These are phyloP conservation scores for Lindgomyces ingoldianus DNA, from an alignment of 495 filamentous ascomycete species.

Conservation along the genomic window DNA sequence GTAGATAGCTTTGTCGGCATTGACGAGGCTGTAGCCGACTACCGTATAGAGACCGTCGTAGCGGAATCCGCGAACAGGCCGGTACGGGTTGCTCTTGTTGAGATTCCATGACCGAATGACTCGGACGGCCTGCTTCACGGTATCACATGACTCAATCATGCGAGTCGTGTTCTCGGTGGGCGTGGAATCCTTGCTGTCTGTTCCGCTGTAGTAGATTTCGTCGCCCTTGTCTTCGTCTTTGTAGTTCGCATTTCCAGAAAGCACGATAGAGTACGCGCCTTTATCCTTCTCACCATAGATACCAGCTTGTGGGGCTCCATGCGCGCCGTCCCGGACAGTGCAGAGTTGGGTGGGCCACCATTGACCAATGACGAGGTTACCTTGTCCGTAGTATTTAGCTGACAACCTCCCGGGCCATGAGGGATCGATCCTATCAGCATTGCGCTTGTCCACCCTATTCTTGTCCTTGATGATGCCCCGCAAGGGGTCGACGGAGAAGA, in stretches of 20 bases:
- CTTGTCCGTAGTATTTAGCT: slow-evolving; percentile 49
- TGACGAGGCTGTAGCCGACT: slow-evolving; percentile 39
- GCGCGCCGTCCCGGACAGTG: slow-evolving; percentile 58
- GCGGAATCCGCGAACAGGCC: slow-evolving; percentile 53
- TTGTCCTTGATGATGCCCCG: slow-evolving; percentile 51
- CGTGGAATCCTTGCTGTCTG: slow-evolving; percentile 39
- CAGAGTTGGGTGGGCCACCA: slow-evolving; percentile 61
- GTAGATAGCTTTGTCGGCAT: slow-evolving; percentile 44
- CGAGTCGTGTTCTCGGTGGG: slow-evolving; percentile 45
- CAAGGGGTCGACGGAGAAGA: slow-evolving; percentile 51
- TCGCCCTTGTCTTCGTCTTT: slow-evolving; percentile 54
- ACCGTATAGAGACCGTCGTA: slow-evolving; percentile 63
- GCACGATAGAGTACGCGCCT: slow-evolving; percentile 49
- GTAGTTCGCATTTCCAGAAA: slow-evolving; percentile 46
- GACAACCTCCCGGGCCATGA: slow-evolving; percentile 33
- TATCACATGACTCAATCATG: slow-evolving; percentile 43
- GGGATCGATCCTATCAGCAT: slow-evolving; percentile 37
- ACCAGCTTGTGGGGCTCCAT: slow-evolving; percentile 52
- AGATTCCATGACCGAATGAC: slow-evolving; percentile 51
- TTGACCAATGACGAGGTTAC: slow-evolving; percentile 54
- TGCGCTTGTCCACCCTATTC: slow-evolving; percentile 12
- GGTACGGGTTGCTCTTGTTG: slow-evolving; percentile 42
- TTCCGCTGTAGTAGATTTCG: slow-evolving; percentile 57
- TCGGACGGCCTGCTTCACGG: slow-evolving; percentile 46
- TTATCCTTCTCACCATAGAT: slow-evolving; percentile 47